phyloP scores from a whole-genome alignment of 495 filamentous ascomycete species.

The Penicillium subrubescens region DNA sequence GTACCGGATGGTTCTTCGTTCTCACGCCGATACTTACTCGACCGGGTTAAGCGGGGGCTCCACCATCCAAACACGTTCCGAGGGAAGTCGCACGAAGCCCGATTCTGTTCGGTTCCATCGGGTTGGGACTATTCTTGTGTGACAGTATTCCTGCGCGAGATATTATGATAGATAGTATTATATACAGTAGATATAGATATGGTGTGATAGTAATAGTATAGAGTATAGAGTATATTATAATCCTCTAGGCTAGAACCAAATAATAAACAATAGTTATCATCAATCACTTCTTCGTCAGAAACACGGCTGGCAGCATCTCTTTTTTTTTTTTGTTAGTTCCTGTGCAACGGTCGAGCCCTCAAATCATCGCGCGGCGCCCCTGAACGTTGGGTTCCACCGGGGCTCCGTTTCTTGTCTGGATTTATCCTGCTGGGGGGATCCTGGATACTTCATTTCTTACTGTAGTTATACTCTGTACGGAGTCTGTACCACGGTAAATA shows the following conservation, averaged over 20 bases:
- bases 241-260: not conserved
- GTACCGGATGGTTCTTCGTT: not conserved
- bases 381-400: conserved; percentile 9
- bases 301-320: not conserved
- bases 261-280: not conserved
- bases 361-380: conserved; percentile 10
- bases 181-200: not conserved
- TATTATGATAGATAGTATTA: not conserved
- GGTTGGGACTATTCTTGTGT: conserved; percentile 6
- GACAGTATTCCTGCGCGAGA: too few relatives aligned
- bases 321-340: not conserved
- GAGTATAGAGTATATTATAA: not conserved
- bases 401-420: not conserved
- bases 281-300: not conserved
- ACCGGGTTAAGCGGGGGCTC: conserved; percentile 13
- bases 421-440: not conserved
- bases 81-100: not conserved
- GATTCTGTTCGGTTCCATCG: conserved; percentile 17
- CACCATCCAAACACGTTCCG: conserved; percentile 7
- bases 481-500: not conserved
- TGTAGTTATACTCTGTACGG: not conserved
- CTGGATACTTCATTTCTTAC: too few relatives aligned
- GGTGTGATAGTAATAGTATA: not conserved
- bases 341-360: conserved; percentile 11
- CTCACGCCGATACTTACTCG: conserved; percentile 12